Conservation (phyloP, 352 stramenopile genomes). For the Peronospora belbahrii region DNA sequence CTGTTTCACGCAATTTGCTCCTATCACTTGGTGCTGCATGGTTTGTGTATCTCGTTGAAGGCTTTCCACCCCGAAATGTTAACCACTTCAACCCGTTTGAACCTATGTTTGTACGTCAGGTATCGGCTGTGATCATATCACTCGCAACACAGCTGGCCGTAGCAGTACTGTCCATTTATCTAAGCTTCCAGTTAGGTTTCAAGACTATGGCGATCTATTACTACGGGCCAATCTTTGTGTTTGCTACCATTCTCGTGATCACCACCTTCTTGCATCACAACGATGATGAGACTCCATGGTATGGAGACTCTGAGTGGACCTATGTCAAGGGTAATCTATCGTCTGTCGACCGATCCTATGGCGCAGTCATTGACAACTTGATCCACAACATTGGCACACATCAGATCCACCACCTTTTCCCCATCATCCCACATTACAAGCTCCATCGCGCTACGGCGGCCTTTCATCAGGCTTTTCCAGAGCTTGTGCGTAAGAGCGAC, state of each 20-base stretch:
- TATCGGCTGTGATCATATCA: constrained; percentile 55
- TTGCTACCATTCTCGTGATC: constrained; percentile 73
- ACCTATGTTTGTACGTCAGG: constrained; percentile 56
- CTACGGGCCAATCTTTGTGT: constrained; percentile 66
- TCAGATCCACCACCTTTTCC: constrained; percentile 82
- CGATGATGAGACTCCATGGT: constrained; percentile 78
- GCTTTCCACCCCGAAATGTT: constrained; percentile 65
- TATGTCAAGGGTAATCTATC: constrained; percentile 82
- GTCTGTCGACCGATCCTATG: constrained; percentile 75
- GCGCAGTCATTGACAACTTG: constrained; percentile 69
- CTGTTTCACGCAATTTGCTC: constrained; percentile 41
- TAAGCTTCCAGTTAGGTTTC: constrained; percentile 41
- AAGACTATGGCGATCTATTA: constrained; percentile 72
- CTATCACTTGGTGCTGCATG: constrained; percentile 51
- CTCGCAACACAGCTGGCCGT: constrained; percentile 39
- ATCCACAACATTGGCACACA: constrained; percentile 86
- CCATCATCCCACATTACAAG: constrained; percentile 85
- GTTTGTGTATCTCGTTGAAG: constrained; percentile 65
- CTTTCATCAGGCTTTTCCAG: constrained; percentile 60
- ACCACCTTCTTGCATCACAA: constrained; percentile 83
- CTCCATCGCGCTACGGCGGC: constrained; percentile 50
- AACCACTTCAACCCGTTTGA: constrained; percentile 82
- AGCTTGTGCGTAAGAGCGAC: constrained; percentile 63
- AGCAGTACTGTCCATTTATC: constrained; percentile 27
- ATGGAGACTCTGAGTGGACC: constrained; percentile 75